These are phyloP conservation scores for Sporothrix phasma DNA, from an alignment of 2,329 filamentous ascomycete genomes.

Conservation along the genomic window DNA sequence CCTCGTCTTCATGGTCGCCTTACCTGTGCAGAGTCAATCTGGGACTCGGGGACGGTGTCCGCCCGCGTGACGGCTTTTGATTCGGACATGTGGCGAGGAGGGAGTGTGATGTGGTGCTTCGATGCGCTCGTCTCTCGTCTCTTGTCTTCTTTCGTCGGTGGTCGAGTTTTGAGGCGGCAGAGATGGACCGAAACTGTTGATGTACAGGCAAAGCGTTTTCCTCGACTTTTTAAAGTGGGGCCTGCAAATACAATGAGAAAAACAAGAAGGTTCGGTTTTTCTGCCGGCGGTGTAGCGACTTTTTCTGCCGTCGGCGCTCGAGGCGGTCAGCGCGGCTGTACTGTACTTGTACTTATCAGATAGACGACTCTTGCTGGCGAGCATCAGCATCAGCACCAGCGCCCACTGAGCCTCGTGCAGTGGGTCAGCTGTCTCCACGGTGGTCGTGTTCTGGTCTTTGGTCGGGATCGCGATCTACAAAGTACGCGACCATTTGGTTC, in stretches of 20 bases:
- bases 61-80: constrained; percentile 12
- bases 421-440: constrained; percentile 2
- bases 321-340: too few relatives aligned
- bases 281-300: constrained; percentile 18
- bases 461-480: constrained; percentile 3
- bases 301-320: too few relatives aligned
- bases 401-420: background rate
- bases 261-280: constrained; percentile 14
- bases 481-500: background rate
- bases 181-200: too few relatives aligned
- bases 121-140: background rate
- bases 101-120: background rate
- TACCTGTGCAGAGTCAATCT: constrained; percentile 17
- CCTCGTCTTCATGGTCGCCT: too few relatives aligned
- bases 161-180: too few relatives aligned
- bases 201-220: too few relatives aligned
- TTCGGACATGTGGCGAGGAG: constrained; percentile 12
- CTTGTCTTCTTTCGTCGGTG: too few relatives aligned
- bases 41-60: constrained; percentile 10
- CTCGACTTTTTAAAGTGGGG: constrained; percentile 10
- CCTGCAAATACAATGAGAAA: constrained; percentile 5
- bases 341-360: too few relatives aligned
- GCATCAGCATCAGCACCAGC: background rate
- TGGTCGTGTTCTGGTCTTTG: background rate
- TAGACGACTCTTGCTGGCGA: too few relatives aligned